Conservation (phyloP, 2,329 filamentous ascomycete species). For the Cladosporium cucumerinum region DNA sequence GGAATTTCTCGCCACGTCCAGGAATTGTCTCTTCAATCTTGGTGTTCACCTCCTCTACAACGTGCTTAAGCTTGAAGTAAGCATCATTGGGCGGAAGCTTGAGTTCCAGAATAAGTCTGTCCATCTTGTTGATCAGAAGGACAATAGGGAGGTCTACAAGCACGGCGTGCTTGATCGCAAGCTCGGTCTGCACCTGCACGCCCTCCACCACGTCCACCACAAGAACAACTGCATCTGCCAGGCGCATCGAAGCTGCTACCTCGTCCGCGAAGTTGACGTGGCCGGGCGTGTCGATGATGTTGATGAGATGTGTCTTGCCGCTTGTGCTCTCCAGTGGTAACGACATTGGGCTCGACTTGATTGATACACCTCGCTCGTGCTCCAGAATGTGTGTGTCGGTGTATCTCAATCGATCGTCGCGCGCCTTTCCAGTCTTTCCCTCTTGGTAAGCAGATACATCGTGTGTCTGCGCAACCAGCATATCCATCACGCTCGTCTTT, state of each 20-base stretch:
- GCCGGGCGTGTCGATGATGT: slow-evolving; percentile 92
- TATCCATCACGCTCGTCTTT: slow-evolving; percentile 98
- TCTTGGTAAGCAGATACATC: slow-evolving; percentile 76
- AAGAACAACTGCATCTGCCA: slow-evolving; percentile 88
- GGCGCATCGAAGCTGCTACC: slow-evolving; percentile 78
- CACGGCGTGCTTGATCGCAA: slow-evolving; percentile 94
- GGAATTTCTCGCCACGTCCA: slow-evolving; percentile 70
- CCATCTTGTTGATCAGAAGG: slow-evolving; percentile 95
- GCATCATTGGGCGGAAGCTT: slow-evolving; percentile 92
- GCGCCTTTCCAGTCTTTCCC: slow-evolving; percentile 73
- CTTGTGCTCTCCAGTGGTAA: slow-evolving; percentile 82
- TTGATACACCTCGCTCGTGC: slow-evolving; percentile 81
- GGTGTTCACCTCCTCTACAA: slow-evolving; percentile 97
- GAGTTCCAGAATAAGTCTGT: slow-evolving; percentile 87
- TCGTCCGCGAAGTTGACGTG: slow-evolving; percentile 99
- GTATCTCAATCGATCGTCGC: slow-evolving; percentile 88
- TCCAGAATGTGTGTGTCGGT: slow-evolving; percentile 90
- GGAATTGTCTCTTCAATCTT: slow-evolving; percentile 86
- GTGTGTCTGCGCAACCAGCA: slow-evolving; percentile 94
- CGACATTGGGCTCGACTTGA: slow-evolving; percentile 93
- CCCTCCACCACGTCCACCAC: slow-evolving; percentile 96
- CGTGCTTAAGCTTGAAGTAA: slow-evolving; percentile 98
- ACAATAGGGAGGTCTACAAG: slow-evolving; percentile 85
- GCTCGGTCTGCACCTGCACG: slow-evolving; percentile 97
- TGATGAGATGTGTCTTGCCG: slow-evolving; percentile 92